Evolutionary conservation across 148 eudicot species (phyloP).

Genomic region (Rhododendron henanense): DNA sequence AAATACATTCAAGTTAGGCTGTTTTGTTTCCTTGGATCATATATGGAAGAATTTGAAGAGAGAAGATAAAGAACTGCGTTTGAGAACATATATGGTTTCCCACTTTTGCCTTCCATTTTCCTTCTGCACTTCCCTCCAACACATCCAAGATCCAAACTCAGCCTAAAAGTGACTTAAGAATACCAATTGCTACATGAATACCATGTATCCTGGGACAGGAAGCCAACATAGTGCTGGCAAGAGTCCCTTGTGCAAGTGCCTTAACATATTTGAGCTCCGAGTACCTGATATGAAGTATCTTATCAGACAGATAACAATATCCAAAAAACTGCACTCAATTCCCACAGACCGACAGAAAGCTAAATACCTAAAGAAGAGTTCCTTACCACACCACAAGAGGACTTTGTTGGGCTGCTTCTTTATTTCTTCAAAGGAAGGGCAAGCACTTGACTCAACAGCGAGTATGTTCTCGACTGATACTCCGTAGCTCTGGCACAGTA

Average conservation of each 20-base stretch:
- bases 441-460: slow-evolving; percentile 54
- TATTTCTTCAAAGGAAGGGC: slow-evolving; percentile 66
- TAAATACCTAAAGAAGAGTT: neutral
- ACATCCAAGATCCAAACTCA: neutral
- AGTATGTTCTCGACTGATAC: slow-evolving; percentile 63
- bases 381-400: slow-evolving; percentile 83
- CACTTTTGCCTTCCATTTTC: neutral
- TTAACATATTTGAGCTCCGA: slow-evolving; percentile 62
- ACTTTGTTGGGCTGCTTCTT: slow-evolving; percentile 81
- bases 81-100: neutral
- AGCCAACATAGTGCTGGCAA: slow-evolving; percentile 63
- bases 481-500: slow-evolving; percentile 50
- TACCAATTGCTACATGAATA: slow-evolving; percentile 7
- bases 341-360: neutral
- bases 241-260: slow-evolving; percentile 84
- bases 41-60: neutral
- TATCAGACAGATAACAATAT: neutral
- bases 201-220: slow-evolving; percentile 87
- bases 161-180: neutral
- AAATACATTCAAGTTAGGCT: neutral
- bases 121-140: neutral
- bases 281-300: slow-evolving; percentile 40
- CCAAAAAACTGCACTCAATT: neutral
- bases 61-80: neutral
- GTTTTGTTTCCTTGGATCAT: neutral